Percentiles rank a stretch among this genome's conserved stretches.
phyloP scores from a whole-genome alignment of 108 stramenopile genomes.

The Epipyxis sp. region DNA sequence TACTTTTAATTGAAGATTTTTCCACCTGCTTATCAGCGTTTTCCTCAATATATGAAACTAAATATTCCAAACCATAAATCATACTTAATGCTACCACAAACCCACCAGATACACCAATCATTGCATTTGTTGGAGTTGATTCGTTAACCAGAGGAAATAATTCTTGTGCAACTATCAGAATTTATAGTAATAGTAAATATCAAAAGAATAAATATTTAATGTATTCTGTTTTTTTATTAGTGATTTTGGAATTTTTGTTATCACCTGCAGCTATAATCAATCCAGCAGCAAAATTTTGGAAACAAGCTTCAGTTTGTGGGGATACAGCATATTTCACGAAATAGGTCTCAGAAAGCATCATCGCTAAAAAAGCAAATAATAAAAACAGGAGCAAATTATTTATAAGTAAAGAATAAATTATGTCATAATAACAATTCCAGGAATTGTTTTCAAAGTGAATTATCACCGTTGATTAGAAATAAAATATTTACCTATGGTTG shows the following conservation, averaged over 20 bases:
- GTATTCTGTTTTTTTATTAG: background rate
- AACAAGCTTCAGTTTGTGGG: background rate
- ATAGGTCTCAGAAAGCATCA: background rate
- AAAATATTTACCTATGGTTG: background rate
- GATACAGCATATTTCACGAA: background rate
- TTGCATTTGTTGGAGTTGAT: background rate
- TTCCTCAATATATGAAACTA: background rate
- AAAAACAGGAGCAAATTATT: background rate
- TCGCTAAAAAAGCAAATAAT: background rate
- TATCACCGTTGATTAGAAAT: background rate
- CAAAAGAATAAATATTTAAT: background rate
- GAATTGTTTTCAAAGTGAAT: too few species aligned
- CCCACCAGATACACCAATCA: background rate
- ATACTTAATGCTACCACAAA: background rate
- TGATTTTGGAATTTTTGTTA: background rate
- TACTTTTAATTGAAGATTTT: background rate
- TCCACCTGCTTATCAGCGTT: background rate
- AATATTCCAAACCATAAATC: constrained; percentile 3
- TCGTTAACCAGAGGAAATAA: background rate
- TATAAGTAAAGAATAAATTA: background rate
- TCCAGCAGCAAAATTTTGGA: constrained; percentile 21
- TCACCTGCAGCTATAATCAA: constrained; percentile 1
- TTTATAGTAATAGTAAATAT: too few species aligned
- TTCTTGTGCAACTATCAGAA: background rate
- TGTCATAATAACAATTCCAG: too few species aligned